Conservation (phyloP, 176 grass and related monocot genomes). For the Aegilops speltoides region DNA sequence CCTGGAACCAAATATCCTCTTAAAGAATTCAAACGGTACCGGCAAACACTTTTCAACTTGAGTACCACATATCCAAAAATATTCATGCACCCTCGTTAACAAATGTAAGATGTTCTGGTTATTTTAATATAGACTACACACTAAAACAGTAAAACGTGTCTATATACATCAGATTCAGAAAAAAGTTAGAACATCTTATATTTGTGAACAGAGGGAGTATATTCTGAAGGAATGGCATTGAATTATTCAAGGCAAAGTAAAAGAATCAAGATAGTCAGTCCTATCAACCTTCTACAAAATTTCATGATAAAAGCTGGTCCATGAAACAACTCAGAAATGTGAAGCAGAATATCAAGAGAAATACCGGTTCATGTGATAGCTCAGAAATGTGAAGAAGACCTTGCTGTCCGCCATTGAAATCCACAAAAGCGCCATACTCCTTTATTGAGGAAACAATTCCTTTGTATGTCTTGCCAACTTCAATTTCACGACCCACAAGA, state of each 20-base stretch:
- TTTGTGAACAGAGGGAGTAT: background rate
- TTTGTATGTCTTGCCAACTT: conserved; percentile 80
- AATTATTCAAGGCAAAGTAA: background rate
- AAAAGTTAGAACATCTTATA: too few relatives aligned
- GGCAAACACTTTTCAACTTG: background rate
- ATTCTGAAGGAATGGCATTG: background rate
- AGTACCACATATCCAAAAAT: background rate
- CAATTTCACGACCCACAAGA: conserved; percentile 86
- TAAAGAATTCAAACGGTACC: background rate
- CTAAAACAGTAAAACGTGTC: too few relatives aligned
- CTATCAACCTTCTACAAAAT: conserved; percentile 15
- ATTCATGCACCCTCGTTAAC: background rate
- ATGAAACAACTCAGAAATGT: conserved; percentile 86
- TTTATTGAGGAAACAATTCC: conserved; percentile 84
- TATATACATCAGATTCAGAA: too few relatives aligned
- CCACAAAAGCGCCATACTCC: conserved; percentile 97
- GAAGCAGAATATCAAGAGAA: conserved; percentile 53
- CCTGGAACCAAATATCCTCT: conserved; percentile 12
- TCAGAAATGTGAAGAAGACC: conserved; percentile 98
- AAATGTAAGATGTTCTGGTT: too few relatives aligned
- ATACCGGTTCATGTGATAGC: conserved; percentile 87
- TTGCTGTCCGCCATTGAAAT: conserved; percentile 96
- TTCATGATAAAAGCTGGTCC: conserved; percentile 57
- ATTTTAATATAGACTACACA: too few relatives aligned
- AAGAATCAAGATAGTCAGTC: background rate